A percentile compares a stretch with the other conserved stretches of the same genome.
These are phyloP conservation scores for Ochetophila trinervis DNA, from an alignment of 306 rosid genomes.

Conservation along the genomic window DNA sequence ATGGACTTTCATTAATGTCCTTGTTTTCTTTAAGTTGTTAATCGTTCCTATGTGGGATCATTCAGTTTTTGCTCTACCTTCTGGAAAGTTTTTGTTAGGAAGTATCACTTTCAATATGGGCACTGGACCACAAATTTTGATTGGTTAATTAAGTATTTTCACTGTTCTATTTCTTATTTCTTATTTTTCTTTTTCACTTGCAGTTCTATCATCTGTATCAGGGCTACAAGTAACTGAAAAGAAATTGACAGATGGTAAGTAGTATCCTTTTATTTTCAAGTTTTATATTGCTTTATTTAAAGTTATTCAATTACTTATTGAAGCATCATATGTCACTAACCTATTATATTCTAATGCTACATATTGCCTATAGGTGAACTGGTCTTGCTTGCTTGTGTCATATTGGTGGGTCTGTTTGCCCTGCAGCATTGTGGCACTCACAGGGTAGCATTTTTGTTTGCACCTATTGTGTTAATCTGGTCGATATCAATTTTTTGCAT, in stretches of 20 bases:
- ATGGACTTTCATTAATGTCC: no score
- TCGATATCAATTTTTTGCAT: constrained; percentile 62
- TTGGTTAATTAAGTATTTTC: constrained; percentile 6
- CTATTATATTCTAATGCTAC: constrained; percentile 11
- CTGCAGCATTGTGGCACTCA: constrained; percentile 88
- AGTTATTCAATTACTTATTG: constrained; percentile 5
- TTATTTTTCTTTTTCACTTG: constrained; percentile 20
- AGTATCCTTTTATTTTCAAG: constrained; percentile 4
- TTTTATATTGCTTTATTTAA: constrained; percentile 5
- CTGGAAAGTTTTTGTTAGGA: background rate
- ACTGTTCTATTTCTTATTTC: background rate
- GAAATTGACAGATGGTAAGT: constrained; percentile 55
- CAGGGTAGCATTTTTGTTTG: constrained; percentile 77
- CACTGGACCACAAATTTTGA: background rate
- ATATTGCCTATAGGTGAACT: constrained; percentile 52
- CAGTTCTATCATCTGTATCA: constrained; percentile 84
- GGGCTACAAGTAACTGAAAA: constrained; percentile 61
- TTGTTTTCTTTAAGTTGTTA: background rate
- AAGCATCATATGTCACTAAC: constrained; percentile 11
- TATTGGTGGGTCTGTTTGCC: constrained; percentile 82
- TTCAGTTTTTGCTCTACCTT: background rate
- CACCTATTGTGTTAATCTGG: constrained; percentile 74
- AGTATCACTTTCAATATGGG: background rate
- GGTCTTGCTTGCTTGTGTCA: constrained; percentile 71
- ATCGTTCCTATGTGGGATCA: background rate